phyloP scores from a whole-genome alignment of 257 asterid species.

The Leonotis leonurus region DNA sequence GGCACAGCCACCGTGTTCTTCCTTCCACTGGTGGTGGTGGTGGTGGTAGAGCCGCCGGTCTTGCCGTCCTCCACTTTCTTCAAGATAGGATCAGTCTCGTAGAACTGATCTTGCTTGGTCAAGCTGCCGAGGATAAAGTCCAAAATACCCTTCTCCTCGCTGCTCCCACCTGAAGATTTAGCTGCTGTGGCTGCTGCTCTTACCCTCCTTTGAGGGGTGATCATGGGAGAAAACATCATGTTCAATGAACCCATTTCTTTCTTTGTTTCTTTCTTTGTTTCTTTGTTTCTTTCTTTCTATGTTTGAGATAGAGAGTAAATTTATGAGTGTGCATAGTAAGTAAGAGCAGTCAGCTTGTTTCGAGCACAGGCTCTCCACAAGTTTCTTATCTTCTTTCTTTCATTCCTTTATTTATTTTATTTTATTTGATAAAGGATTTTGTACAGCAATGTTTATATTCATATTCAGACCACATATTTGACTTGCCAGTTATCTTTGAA shows the following conservation, averaged over 20 bases:
- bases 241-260: conserved; percentile 59
- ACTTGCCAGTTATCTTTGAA: background rate
- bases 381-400: conserved; percentile 55
- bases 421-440: conserved; percentile 5
- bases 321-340: conserved; percentile 17
- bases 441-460: conserved; percentile 13
- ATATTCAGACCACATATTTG: conserved; percentile 11
- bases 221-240: conserved; percentile 47
- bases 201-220: conserved; percentile 49
- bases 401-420: background rate
- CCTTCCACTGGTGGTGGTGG: conserved; percentile 20
- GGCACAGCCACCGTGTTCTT: conserved; percentile 32
- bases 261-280: background rate
- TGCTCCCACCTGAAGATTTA: conserved; percentile 46
- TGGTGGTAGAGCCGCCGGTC: conserved; percentile 16
- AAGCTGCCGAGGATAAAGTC: conserved; percentile 61
- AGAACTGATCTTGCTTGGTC: conserved; percentile 63
- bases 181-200: conserved; percentile 57
- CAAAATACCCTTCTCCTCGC: conserved; percentile 66
- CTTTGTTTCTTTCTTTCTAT: background rate
- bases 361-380: conserved; percentile 66
- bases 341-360: conserved; percentile 37
- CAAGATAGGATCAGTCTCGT: conserved; percentile 84
- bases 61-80: conserved; percentile 53
- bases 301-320: conserved; percentile 4